Evolutionary conservation across 257 asterid genomes (phyloP).

Genomic region (Ophiorrhiza pumila): DNA sequence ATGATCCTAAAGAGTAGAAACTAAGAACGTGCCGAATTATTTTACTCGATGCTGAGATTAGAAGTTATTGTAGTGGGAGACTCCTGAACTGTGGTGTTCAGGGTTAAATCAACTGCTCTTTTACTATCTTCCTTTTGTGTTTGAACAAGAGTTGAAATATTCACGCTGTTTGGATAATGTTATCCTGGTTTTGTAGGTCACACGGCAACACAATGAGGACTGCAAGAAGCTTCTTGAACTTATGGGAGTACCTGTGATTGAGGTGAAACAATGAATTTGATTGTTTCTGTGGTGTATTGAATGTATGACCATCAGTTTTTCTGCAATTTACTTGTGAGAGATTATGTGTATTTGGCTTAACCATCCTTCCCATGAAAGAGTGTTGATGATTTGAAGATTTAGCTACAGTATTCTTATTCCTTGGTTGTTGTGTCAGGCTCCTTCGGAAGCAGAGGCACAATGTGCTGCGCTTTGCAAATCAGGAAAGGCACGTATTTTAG

Average conservation of each 20-base stretch:
- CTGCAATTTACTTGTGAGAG: background rate
- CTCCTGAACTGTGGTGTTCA: background rate
- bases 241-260: slow-evolving; percentile 97
- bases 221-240: slow-evolving; percentile 91
- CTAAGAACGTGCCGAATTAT: background rate
- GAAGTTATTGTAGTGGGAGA: background rate
- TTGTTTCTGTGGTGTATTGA: slow-evolving; percentile 1
- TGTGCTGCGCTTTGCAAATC: slow-evolving; percentile 89
- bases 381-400: background rate
- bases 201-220: slow-evolving; percentile 89
- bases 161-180: slow-evolving; percentile 10
- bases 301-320: slow-evolving; percentile 10
- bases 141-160: background rate
- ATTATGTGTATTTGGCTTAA: background rate
- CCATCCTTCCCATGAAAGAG: background rate
- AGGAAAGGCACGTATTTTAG: slow-evolving; percentile 50
- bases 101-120: background rate
- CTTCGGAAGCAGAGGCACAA: slow-evolving; percentile 98
- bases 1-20: background rate
- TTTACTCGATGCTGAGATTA: background rate
- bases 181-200: slow-evolving; percentile 53
- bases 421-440: slow-evolving; percentile 57
- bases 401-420: slow-evolving; percentile 3
- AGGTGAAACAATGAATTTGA: slow-evolving; percentile 50
- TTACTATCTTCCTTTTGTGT: background rate